Evolutionary conservation across 768 basidiomycete genomes (phyloP).

Genomic region (Termitomyces sp.): DNA sequence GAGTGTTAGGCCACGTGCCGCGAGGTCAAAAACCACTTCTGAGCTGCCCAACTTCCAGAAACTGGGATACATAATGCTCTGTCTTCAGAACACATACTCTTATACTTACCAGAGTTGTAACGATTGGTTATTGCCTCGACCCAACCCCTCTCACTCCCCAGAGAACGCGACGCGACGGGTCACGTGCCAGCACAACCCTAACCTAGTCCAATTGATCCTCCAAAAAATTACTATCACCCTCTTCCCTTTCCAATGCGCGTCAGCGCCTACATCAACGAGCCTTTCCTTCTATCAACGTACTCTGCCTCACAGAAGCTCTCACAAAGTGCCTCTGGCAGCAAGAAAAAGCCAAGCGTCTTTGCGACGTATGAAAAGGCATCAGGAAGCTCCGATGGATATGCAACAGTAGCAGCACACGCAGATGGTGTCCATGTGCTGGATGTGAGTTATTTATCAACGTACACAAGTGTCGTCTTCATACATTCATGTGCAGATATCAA

Average conservation of each 20-base stretch:
- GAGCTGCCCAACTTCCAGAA: neutral
- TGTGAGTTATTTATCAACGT: constrained; percentile 34
- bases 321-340: constrained; percentile 15
- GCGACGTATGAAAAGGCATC: constrained; percentile 29
- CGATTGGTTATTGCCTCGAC: neutral
- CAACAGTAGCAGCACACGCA: constrained; percentile 62
- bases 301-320: constrained; percentile 23
- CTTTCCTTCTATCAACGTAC: constrained; percentile 34
- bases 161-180: neutral
- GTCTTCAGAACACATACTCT: neutral
- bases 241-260: constrained; percentile 13
- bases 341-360: constrained; percentile 24
- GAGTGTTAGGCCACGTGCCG: neutral
- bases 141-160: no score
- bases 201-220: neutral
- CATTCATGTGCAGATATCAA: constrained; percentile 40
- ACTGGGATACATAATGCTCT: neutral
- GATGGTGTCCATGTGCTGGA: constrained; percentile 76
- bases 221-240: constrained; percentile 14
- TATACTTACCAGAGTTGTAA: neutral
- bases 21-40: neutral
- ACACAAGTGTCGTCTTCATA: neutral
- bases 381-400: constrained; percentile 46
- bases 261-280: constrained; percentile 25
- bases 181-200: neutral